Conservation (phyloP, 208 protist species). For the Tritrichomonas foetus region DNA sequence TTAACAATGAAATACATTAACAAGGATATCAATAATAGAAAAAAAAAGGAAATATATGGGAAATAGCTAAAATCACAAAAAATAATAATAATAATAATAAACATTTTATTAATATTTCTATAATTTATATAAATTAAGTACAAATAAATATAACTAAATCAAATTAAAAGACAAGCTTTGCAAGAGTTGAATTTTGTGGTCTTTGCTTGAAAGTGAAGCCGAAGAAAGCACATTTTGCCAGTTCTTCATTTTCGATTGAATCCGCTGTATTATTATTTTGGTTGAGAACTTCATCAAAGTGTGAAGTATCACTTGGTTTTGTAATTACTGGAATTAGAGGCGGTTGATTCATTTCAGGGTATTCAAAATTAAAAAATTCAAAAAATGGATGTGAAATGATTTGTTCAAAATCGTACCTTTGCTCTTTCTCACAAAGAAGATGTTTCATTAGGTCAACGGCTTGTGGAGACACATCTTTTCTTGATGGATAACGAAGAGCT, state of each 20-base stretch:
- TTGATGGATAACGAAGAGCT: slow-evolving; percentile 44
- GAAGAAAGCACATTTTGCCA: not conserved
- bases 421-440: not conserved
- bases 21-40: no score
- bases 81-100: no score
- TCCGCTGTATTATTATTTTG: no score
- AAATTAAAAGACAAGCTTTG: not conserved
- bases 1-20: no score
- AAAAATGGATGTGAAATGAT: slow-evolving; percentile 35
- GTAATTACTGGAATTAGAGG: not conserved
- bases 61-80: no score
- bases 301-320: not conserved
- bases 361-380: slow-evolving; percentile 7
- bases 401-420: slow-evolving; percentile 4
- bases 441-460: slow-evolving; percentile 36
- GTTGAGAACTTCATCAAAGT: not conserved
- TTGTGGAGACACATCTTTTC: not conserved
- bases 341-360: not conserved
- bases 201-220: not conserved
- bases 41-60: no score
- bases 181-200: not conserved
- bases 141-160: no score
- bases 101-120: no score
- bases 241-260: not conserved
- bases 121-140: no score